phyloP scores from a whole-genome alignment of 352 stramenopile genomes.

The Bremia lactucae region DNA sequence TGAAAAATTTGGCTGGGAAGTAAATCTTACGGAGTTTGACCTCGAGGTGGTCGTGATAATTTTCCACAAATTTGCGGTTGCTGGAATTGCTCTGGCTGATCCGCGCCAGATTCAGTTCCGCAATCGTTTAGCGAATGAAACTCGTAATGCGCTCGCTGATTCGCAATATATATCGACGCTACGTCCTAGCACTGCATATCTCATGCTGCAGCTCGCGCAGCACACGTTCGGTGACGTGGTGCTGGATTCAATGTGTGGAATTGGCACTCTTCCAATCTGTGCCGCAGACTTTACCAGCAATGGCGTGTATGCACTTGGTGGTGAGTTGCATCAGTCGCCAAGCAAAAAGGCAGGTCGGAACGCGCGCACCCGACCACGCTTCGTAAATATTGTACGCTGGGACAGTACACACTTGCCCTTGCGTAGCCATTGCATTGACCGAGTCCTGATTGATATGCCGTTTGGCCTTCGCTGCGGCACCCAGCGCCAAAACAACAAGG shows the following conservation, averaged over 20 bases:
- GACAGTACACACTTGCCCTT: constrained; percentile 50
- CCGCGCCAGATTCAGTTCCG: constrained; percentile 47
- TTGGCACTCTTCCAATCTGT: constrained; percentile 69
- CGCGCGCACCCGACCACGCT: constrained; percentile 16
- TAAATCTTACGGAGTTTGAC: constrained; percentile 54
- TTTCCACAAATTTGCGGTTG: constrained; percentile 58
- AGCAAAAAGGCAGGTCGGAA: constrained; percentile 50
- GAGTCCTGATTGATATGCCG: constrained; percentile 67
- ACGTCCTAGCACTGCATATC: constrained; percentile 59
- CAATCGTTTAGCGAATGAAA: constrained; percentile 61
- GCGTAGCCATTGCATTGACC: constrained; percentile 41
- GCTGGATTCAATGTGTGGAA: constrained; percentile 76
- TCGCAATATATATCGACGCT: constrained; percentile 69
- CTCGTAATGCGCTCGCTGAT: constrained; percentile 37
- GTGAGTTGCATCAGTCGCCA: constrained; percentile 46
- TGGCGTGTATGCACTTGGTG: constrained; percentile 48
- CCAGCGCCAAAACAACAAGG: constrained; percentile 57
- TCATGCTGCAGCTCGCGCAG: constrained; percentile 60
- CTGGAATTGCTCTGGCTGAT: constrained; percentile 53
- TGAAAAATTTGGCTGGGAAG: constrained; percentile 48
- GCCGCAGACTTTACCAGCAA: constrained; percentile 36
- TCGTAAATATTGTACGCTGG: constrained; percentile 54
- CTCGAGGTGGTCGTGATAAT: constrained; percentile 68
- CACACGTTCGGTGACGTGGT: constrained; percentile 50
- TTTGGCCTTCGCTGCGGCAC: constrained; percentile 70